Percentiles rank a stretch among this genome's conserved stretches.
Conservation (phyloP, 768 basidiomycete genomes). For the Xerocomellus chrysenteron region DNA sequence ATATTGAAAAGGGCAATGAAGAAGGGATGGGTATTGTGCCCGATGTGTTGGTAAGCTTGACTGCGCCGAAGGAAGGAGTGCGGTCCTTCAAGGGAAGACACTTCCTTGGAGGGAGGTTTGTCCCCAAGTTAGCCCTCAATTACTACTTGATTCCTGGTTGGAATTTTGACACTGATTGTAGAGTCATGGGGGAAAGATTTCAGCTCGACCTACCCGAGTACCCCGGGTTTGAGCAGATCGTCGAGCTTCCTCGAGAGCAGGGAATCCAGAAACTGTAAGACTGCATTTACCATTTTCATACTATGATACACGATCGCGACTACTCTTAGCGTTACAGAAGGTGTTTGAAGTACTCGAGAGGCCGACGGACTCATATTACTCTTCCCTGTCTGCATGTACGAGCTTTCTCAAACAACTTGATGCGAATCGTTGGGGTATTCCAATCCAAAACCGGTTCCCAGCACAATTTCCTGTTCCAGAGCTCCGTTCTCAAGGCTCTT, state of each 20-base stretch:
- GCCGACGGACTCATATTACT: neutral
- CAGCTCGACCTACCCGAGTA: conserved; percentile 81
- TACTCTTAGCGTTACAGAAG: neutral
- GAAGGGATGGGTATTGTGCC: conserved; percentile 61
- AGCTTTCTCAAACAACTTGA: neutral
- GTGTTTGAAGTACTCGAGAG: neutral
- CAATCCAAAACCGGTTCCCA: neutral
- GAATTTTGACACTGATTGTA: conserved; percentile 31
- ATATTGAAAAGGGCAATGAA: conserved; percentile 76
- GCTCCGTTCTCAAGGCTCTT: neutral
- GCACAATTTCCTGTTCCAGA: neutral
- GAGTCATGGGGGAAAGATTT: conserved; percentile 70
- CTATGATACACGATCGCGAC: neutral
- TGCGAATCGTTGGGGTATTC: no score
- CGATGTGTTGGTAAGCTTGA: conserved; percentile 83
- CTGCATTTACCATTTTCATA: no score
- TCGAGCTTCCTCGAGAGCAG: conserved; percentile 53
- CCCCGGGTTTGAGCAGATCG: conserved; percentile 77
- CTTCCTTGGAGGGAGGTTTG: conserved; percentile 92
- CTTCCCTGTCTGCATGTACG: neutral
- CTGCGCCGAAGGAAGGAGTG: conserved; percentile 92
- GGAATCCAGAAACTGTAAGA: conserved; percentile 8
- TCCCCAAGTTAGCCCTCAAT: conserved; percentile 67
- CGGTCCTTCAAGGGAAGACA: conserved; percentile 75
- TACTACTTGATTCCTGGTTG: neutral